Evolutionary conservation across 2,329 filamentous ascomycete species (phyloP).

Genomic region (Xylaria sp.): DNA sequence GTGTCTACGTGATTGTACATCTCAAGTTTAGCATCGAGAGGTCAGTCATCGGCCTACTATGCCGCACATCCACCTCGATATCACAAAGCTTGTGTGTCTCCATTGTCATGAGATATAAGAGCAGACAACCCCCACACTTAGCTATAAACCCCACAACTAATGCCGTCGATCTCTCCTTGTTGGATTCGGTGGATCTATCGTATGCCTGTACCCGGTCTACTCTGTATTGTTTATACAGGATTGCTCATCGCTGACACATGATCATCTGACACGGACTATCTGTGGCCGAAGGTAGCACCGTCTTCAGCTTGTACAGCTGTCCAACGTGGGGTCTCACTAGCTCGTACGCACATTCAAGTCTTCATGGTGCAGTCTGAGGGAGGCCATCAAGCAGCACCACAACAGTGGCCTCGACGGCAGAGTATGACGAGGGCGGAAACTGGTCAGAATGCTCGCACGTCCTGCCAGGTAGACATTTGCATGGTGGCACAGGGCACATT

Average conservation of each 20-base stretch:
- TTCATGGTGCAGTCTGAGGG: background rate
- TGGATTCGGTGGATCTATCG: background rate
- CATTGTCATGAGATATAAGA: background rate
- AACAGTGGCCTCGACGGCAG: background rate
- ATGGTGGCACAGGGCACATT: constrained; percentile 7
- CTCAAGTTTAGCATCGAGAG: background rate
- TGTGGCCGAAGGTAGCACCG: constrained; percentile 22
- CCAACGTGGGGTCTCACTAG: constrained; percentile 9
- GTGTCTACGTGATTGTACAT: background rate
- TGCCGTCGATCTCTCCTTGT: background rate
- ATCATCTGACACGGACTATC: constrained; percentile 27
- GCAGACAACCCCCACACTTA: background rate
- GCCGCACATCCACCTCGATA: background rate
- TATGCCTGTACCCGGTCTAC: background rate
- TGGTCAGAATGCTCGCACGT: background rate
- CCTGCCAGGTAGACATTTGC: constrained; percentile 6
- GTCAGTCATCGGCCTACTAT: background rate
- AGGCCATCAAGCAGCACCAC: background rate
- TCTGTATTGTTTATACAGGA: background rate
- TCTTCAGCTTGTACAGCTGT: background rate
- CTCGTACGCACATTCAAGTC: background rate
- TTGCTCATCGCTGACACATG: background rate
- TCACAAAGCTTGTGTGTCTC: background rate
- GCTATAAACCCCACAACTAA: background rate
- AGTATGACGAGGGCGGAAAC: background rate